Percentiles rank a stretch among this genome's conserved stretches.
Conservation (phyloP, 1,139 yeast genomes). For the Kodamaea sp. region DNA sequence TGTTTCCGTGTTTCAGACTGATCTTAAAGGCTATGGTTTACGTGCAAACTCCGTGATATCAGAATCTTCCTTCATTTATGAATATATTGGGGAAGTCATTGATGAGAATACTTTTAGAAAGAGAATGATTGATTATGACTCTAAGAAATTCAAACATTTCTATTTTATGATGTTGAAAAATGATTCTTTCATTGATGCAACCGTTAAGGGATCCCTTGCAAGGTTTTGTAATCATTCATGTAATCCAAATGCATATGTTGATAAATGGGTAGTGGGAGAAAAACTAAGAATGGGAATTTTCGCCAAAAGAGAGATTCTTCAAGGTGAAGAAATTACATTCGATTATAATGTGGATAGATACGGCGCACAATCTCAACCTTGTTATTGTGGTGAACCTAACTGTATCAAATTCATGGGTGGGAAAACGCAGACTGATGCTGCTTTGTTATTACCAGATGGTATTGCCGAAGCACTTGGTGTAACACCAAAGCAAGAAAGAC, state of each 20-base stretch:
- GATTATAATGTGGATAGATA: conserved; percentile 95
- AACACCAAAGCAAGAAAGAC: conserved; percentile 54
- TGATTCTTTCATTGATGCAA: conserved; percentile 93
- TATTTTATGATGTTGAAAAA: conserved; percentile 96
- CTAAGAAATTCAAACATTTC: conserved; percentile 73
- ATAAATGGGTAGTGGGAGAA: conserved; percentile 95
- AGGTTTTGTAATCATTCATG: conserved; percentile 95
- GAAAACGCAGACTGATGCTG: conserved; percentile 91
- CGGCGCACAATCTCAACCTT: conserved; percentile 91
- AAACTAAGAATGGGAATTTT: conserved; percentile 92
- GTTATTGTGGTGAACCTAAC: conserved; percentile 90
- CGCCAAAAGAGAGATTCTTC: conserved; percentile 66
- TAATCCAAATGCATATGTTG: conserved; percentile 89
- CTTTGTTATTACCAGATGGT: conserved; percentile 75
- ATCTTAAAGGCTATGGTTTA: conserved; percentile 84
- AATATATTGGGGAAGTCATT: conserved; percentile 91
- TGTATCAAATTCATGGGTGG: conserved; percentile 96
- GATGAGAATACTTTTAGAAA: conserved; percentile 68
- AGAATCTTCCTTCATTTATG: conserved; percentile 72
- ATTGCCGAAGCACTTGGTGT: conserved; percentile 86
- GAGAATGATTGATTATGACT: conserved; percentile 73
- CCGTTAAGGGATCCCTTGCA: conserved; percentile 80
- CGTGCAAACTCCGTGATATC: conserved; percentile 61
- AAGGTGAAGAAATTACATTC: conserved; percentile 90
- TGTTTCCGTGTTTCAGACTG: conserved; percentile 76